phyloP scores from a whole-genome alignment of 495 filamentous ascomycete genomes.

The Aspergillus funiculosus region DNA sequence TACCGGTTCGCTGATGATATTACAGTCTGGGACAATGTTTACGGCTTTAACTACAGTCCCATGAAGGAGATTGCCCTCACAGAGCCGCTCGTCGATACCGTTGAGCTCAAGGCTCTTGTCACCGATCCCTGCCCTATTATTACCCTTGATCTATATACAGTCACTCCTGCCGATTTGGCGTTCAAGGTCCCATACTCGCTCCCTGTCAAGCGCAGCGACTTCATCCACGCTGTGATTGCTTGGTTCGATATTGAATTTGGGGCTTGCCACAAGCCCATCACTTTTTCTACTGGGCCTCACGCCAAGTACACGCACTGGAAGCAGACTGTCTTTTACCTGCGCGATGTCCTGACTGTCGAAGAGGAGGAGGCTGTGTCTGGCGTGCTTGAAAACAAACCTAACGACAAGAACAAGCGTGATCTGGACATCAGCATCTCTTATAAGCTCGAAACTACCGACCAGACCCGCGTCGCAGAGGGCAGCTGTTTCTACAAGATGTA shows the following conservation, averaged over 20 bases:
- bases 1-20: conserved; percentile 14
- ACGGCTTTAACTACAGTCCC: conserved; percentile 92
- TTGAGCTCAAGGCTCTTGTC: conserved; percentile 71
- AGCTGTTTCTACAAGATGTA: conserved; percentile 86
- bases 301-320: conserved; percentile 95
- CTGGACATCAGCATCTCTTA: conserved; percentile 88
- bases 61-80: conserved; percentile 79
- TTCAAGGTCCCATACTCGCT: conserved; percentile 71
- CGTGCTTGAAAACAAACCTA: conserved; percentile 74
- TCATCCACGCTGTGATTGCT: conserved; percentile 89
- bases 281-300: conserved; percentile 81
- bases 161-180: conserved; percentile 63
- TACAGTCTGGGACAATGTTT: conserved; percentile 94
- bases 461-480: conserved; percentile 60
- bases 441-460: conserved; percentile 68
- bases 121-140: conserved; percentile 73
- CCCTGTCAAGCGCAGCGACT: conserved; percentile 70
- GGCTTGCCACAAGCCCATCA: conserved; percentile 81
- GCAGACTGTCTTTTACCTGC: conserved; percentile 86
- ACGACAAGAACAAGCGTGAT: conserved; percentile 88
- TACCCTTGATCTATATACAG: conserved; percentile 77
- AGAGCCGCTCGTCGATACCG: conserved; percentile 77
- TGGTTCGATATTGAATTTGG: conserved; percentile 99
- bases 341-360: conserved; percentile 78
- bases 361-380: conserved; percentile 68